A percentile compares a stretch with the other conserved stretches of the same genome.
These are phyloP conservation scores for Arthroderma uncinatum DNA, from an alignment of 2,329 filamentous ascomycete genomes.

Conservation along the genomic window DNA sequence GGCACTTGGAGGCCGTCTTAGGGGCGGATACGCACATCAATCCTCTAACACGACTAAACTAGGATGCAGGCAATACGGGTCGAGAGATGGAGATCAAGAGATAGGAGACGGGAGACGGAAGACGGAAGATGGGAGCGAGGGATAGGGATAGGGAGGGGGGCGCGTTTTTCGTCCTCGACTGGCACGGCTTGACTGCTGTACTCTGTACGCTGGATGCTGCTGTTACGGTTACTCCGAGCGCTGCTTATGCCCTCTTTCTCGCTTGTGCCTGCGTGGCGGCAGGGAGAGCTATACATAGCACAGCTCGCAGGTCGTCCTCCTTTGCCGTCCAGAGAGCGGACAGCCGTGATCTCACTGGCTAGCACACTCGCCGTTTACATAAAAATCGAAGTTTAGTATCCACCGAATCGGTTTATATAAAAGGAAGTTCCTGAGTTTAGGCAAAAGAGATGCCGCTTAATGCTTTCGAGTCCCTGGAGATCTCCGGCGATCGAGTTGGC, in stretches of 20 bases:
- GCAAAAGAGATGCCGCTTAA: not conserved
- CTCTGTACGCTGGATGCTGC: not conserved
- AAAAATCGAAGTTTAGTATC: too few species aligned
- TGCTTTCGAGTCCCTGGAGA: slow-evolving; percentile 6
- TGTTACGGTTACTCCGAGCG: not conserved
- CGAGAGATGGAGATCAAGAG: too few species aligned
- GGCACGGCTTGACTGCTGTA: not conserved
- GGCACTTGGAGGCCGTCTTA: not conserved
- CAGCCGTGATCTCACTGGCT: too few species aligned
- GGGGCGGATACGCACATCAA: not conserved
- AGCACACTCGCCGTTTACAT: not conserved
- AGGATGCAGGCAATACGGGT: too few species aligned
- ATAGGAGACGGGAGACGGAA: too few species aligned
- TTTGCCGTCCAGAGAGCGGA: too few species aligned
- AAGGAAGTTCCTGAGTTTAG: too few species aligned
- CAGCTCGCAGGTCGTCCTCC: not conserved
- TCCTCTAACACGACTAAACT: too few species aligned
- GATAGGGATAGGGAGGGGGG: not conserved
- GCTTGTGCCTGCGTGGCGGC: not conserved
- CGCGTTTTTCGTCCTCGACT: not conserved
- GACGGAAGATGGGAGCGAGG: too few species aligned
- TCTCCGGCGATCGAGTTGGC: slow-evolving; percentile 6
- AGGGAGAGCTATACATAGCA: not conserved
- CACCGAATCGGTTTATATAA: too few species aligned
- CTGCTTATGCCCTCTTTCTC: not conserved